phyloP scores from a whole-genome alignment of 177 flowering plant species.

The Tripterygium wilfordii region DNA sequence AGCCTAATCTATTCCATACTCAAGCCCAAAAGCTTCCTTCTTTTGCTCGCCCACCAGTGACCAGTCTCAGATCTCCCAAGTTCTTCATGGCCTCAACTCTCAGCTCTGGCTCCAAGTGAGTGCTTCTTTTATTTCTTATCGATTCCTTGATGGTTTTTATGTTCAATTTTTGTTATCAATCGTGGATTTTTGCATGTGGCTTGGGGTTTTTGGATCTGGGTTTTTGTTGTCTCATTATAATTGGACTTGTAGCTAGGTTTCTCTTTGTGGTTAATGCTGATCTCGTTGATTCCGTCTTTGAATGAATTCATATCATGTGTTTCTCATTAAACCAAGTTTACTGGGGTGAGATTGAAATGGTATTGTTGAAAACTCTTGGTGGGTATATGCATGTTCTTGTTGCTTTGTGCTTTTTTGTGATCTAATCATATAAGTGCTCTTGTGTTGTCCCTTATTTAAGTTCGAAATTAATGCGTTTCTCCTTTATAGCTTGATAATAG shows the following conservation, averaged over 20 bases:
- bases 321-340: no score
- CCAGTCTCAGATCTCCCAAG: slow-evolving; percentile 40
- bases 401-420: no score
- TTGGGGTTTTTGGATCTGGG: slow-evolving; percentile 18
- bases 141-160: not conserved
- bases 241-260: not conserved
- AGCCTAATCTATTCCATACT: slow-evolving; percentile 19
- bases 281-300: not conserved
- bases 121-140: not conserved
- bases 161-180: not conserved
- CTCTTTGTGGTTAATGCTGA: not conserved
- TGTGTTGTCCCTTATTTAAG: no score
- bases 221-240: slow-evolving; percentile 1
- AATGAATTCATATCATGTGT: no score
- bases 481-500: no score
- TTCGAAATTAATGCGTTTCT: no score
- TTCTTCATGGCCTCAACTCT: slow-evolving; percentile 51
- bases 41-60: slow-evolving; percentile 22
- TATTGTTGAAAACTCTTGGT: no score
- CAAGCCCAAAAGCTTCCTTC: slow-evolving; percentile 24
- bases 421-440: no score
- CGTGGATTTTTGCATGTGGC: slow-evolving; percentile 1
- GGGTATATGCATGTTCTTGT: no score
- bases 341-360: no score
- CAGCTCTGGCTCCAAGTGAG: slow-evolving; percentile 43